Base-by-base conservation (phyloP, 768 basidiomycete species). In the Ramaria sp. region DNA sequence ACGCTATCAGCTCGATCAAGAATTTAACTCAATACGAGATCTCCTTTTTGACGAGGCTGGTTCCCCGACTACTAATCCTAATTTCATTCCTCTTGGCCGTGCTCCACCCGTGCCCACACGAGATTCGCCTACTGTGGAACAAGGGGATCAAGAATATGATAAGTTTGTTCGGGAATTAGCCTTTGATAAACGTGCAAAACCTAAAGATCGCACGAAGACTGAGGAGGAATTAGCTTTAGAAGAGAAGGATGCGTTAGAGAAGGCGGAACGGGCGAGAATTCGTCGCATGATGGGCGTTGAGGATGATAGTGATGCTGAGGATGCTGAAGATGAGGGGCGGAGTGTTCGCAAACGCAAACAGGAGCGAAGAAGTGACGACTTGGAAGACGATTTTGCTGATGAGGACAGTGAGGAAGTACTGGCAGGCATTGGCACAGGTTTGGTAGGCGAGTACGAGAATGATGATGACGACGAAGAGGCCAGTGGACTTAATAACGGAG, bases 181-280 rank as follows among this genome's bases (percentile, higher is more conserved):
- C 0, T 95, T 94, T 62, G 96, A 98, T 56, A 82, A 88, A 61
- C 80, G 96, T 1, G 88, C 96, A 2, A 89, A 93, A 59, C 88
- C 96, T 0, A 96, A 91, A 64, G 88, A 99, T 65, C 72, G 96
- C 53, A 93, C 90, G 27, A 97, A 96, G 71, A 97, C 94, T 0
- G 95, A 96, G 62, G 92, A 97, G 62, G 96, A 99, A 63, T 62
- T 92, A 27, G 94, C 93, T 4, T 56, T 85, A 57, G 92, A 95
- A 58, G 88, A 87, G 63, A 93, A 90, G 61, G 87, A 88, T 60
- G 75, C 78, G 4, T 68, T 99, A 52, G 88, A 94, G 69, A 85
- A 82, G 66, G 88, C 89, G 1, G 96, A 99, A 69, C 73, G 77
- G 61, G 77, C 73, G 59, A 75, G 96, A 27, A 66, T 83, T 47